phyloP scores from a whole-genome alignment of 257 asterid species.

The Galeopsis tetrahit region DNA sequence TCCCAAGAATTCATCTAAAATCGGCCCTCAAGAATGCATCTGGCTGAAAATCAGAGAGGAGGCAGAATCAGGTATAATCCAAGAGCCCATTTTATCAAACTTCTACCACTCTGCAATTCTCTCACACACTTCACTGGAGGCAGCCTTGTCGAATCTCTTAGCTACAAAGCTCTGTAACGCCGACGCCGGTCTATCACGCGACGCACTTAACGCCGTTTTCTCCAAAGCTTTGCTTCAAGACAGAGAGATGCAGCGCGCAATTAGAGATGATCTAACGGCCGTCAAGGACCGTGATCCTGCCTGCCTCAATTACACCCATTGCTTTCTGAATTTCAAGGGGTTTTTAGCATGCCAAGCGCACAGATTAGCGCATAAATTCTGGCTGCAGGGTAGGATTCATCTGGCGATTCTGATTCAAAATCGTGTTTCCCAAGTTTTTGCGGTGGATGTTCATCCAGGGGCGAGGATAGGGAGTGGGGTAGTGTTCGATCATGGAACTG shows the following conservation, averaged over 20 bases:
- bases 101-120: conserved; percentile 38
- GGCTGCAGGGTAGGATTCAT: conserved; percentile 41
- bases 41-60: conserved; percentile 46
- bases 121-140: conserved; percentile 41
- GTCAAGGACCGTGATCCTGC: conserved; percentile 58
- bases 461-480: conserved; percentile 54
- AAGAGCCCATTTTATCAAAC: conserved; percentile 44
- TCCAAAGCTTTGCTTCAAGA: conserved; percentile 25
- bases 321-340: conserved; percentile 58
- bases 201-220: conserved; percentile 41
- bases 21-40: conserved; percentile 35
- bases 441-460: conserved; percentile 60
- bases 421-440: conserved; percentile 56
- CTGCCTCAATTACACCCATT: conserved; percentile 46
- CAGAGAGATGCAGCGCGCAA: conserved; percentile 31
- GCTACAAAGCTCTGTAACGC: conserved; percentile 37
- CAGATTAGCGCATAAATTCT: conserved; percentile 47
- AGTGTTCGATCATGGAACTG: conserved; percentile 70
- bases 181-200: conserved; percentile 32
- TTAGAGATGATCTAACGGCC: conserved; percentile 44
- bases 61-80: conserved; percentile 29
- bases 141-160: conserved; percentile 42
- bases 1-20: conserved; percentile 1
- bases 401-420: conserved; percentile 49
- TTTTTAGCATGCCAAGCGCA: conserved; percentile 54